Conservation (phyloP, 2,329 filamentous ascomycete genomes). For the Sclerotinia nivalis region DNA sequence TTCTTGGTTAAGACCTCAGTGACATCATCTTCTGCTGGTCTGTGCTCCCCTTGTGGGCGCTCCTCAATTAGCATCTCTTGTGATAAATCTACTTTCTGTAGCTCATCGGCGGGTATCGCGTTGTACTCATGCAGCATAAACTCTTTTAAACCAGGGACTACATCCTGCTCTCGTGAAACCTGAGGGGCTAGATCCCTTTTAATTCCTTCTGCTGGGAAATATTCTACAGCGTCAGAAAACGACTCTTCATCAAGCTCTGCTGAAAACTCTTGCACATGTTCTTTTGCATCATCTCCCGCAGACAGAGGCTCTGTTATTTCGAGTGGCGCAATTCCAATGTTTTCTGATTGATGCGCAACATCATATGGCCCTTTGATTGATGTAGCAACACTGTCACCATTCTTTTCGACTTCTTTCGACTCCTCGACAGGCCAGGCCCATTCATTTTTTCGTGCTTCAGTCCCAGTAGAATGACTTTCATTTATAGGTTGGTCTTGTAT, state of each 20-base stretch:
- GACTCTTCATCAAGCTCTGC: neutral
- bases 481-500: neutral
- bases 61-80: constrained; percentile 16
- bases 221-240: constrained; percentile 8
- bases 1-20: constrained; percentile 26
- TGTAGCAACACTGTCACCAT: neutral
- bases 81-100: neutral
- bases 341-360: neutral
- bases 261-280: neutral
- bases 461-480: neutral
- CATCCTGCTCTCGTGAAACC: neutral
- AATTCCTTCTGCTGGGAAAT: neutral
- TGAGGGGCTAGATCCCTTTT: neutral
- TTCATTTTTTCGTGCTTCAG: neutral
- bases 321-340: neutral
- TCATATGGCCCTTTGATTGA: neutral
- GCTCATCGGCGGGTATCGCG: constrained; percentile 9
- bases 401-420: neutral
- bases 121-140: neutral
- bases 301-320: neutral
- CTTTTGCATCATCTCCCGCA: neutral
- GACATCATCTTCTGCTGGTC: constrained; percentile 28
- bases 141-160: neutral
- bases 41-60: constrained; percentile 11
- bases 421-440: neutral